Percentiles rank a stretch among this genome's conserved stretches.
Conservation (phyloP, 331 rosid genomes). For the Saraca asoca region DNA sequence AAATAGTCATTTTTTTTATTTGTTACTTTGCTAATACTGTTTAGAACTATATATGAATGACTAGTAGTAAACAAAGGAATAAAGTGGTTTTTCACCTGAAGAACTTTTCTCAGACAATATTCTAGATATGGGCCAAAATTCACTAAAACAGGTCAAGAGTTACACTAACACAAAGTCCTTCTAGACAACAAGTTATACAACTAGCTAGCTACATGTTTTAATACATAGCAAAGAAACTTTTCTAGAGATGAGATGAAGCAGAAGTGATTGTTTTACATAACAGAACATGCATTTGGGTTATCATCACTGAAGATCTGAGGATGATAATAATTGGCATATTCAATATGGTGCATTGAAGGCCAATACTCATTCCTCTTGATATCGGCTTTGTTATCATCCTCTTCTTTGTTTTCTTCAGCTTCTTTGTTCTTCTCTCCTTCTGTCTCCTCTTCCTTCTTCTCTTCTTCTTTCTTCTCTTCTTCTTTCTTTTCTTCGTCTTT, state of each 20-base stretch:
- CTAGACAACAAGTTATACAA: not conserved
- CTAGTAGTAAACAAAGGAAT: too few relatives aligned
- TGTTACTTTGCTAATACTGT: too few relatives aligned
- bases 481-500: too few relatives aligned
- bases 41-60: too few relatives aligned
- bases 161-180: slow-evolving; percentile 17
- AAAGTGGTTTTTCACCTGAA: too few relatives aligned
- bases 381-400: slow-evolving; percentile 53
- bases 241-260: not conserved
- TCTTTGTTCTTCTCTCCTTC: slow-evolving; percentile 37
- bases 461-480: slow-evolving; percentile 30
- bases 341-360: slow-evolving; percentile 46
- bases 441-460: slow-evolving; percentile 47
- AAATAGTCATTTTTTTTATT: too few relatives aligned
- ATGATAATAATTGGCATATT: too few relatives aligned
- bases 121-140: slow-evolving; percentile 19
- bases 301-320: slow-evolving; percentile 78
- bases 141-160: not conserved
- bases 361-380: slow-evolving; percentile 64
- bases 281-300: slow-evolving; percentile 86
- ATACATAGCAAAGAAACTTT: too few relatives aligned
- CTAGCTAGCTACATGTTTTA: too few relatives aligned
- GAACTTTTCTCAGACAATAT: too few relatives aligned
- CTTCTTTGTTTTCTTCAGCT: slow-evolving; percentile 52
- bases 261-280: slow-evolving; percentile 57